Percentiles rank a stretch among this genome's conserved stretches.
These are phyloP conservation scores for Domatiomyces catenatus DNA, from an alignment of 2,329 filamentous ascomycete species.

Conservation along the genomic window DNA sequence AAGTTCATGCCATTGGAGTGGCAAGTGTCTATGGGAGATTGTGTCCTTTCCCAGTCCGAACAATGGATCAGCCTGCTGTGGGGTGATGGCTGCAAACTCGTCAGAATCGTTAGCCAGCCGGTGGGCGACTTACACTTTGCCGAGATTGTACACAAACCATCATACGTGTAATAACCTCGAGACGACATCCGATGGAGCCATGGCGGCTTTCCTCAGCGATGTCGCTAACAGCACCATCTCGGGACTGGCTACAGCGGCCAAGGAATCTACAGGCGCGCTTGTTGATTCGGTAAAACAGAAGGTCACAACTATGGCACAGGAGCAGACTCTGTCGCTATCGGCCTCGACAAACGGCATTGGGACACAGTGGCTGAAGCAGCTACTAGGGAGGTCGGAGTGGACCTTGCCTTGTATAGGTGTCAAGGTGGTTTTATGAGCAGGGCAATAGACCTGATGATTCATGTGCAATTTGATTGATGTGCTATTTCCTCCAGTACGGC, in stretches of 20 bases:
- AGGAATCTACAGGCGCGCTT: conserved; percentile 6
- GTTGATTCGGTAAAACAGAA: conserved; percentile 41
- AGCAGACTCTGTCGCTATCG: background rate
- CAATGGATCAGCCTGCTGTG: background rate
- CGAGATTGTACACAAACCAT: background rate
- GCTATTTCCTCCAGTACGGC: conserved; percentile 7
- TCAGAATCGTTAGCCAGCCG: background rate
- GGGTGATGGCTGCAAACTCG: background rate
- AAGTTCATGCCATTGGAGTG: conserved; percentile 78
- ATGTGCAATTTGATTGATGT: conserved; percentile 2
- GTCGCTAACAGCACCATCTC: conserved; percentile 55
- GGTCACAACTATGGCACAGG: conserved; percentile 23
- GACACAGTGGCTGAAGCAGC: conserved; percentile 69
- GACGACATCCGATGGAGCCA: conserved; percentile 14
- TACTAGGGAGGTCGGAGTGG: conserved; percentile 76
- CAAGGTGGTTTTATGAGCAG: conserved; percentile 27
- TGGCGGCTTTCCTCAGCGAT: conserved; percentile 26
- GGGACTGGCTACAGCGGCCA: conserved; percentile 50
- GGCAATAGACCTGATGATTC: background rate
- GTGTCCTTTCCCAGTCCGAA: background rate
- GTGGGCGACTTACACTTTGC: background rate
- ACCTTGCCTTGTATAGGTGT: conserved; percentile 82
- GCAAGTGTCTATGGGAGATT: conserved; percentile 40
- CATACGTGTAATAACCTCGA: background rate
- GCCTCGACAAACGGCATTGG: conserved; percentile 41